Percentiles rank a stretch among this genome's conserved stretches.
These are phyloP conservation scores for Globisporangium acanthophoron DNA, from an alignment of 352 stramenopile species.

Conservation along the genomic window DNA sequence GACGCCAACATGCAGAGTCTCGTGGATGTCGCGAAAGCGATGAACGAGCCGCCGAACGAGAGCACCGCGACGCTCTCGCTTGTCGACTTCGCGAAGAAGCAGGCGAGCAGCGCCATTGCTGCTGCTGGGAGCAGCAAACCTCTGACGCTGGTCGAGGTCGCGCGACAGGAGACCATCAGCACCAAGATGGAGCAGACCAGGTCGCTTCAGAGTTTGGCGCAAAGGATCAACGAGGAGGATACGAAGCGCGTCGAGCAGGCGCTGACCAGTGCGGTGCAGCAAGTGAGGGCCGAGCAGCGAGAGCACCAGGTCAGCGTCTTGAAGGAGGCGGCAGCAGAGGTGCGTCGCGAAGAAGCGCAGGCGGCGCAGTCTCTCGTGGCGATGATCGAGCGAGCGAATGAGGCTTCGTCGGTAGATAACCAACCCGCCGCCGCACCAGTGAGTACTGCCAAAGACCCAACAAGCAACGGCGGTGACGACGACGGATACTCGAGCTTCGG, in stretches of 20 bases:
- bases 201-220: conserved; percentile 33
- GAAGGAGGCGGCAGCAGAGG: conserved; percentile 17
- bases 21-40: conserved; percentile 47
- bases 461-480: conserved; percentile 4
- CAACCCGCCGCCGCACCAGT: not conserved
- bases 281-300: conserved; percentile 32
- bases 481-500: conserved; percentile 66
- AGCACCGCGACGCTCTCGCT: conserved; percentile 19
- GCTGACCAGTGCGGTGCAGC: conserved; percentile 27
- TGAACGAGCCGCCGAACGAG: conserved; percentile 12
- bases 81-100: conserved; percentile 28
- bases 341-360: conserved; percentile 23
- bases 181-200: not conserved
- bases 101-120: conserved; percentile 1
- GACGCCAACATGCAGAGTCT: conserved; percentile 19
- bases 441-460: not conserved
- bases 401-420: too few species aligned
- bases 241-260: conserved; percentile 21
- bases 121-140: conserved; percentile 9
- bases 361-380: conserved; percentile 16
- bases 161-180: conserved; percentile 18
- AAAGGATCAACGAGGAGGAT: conserved; percentile 47
- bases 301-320: conserved; percentile 16
- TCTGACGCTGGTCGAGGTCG: conserved; percentile 43
- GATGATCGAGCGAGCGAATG: conserved; percentile 7